Base-by-base conservation (phyloP, 2,329 filamentous ascomycete species). In the Sordariomycetes sp. region DNA sequence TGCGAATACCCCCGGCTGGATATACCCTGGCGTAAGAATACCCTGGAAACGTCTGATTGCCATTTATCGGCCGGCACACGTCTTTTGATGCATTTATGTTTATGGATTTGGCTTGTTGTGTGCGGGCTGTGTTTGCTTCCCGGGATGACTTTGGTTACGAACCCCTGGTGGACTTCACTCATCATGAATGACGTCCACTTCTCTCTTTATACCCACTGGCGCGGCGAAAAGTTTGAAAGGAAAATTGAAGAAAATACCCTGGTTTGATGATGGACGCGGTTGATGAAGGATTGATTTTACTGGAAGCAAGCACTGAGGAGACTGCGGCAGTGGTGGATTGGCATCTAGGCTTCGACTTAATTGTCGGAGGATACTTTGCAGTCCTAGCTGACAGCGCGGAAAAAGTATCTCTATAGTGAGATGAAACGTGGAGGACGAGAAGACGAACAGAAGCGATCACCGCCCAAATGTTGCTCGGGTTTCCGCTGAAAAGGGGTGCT, bases 21-120 rank as follows among this genome's bases (percentile, higher is more conserved):
- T 75, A 76, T 75, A 75, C 71, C 72, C 69, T 73, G 66, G 70
- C 67, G 71, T 65, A 65, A 66, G 63, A 65, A 72, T 72, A 70
- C 66, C 66, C 63, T 54, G 58, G n/a, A n/a, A 62, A 59, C 50
- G 40, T 46, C 50, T 54, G 49, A 46, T 48, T 54, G 51, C 48
- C n/a, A n/a, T n/a, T 20, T n/a, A 34, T 34, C 25, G 32, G 34
- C 26, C 27, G 29, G 34, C 34, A 25, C 34, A 35, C n/a, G 34
- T 31, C 28, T 24, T 23, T 25, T 14, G 15, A 12, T 28, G 11
- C 40, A 34, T 34, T 30, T 44, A 36, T 44, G 33, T 40, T 43
- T 15, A 8, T 26, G 6, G n/a, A 25, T 33, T 19, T 18, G 20
- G 21, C 15, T 32, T 21, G 14, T 21, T n/a, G 14, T 23, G 5